These are phyloP conservation scores for Kuraishia molischiana DNA, from an alignment of 805 yeast genomes.

Conservation along the genomic window DNA sequence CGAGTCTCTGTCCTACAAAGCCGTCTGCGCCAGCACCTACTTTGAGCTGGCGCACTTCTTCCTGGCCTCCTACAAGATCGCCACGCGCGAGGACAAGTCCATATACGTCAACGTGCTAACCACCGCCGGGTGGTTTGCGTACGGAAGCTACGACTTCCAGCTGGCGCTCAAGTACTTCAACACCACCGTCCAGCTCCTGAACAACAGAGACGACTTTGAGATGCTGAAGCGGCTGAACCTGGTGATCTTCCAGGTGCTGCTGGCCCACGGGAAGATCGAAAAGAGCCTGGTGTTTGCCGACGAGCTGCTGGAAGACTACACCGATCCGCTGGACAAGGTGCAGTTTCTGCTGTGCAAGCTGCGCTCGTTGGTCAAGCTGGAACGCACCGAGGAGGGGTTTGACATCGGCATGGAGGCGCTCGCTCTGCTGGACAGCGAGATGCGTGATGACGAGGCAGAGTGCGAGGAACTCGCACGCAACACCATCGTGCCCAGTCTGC, in stretches of 20 bases:
- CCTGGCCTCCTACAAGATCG: conserved; percentile 22
- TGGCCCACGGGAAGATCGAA: conserved; percentile 19
- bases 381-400: conserved; percentile 21
- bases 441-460: conserved; percentile 18
- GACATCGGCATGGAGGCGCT: conserved; percentile 25
- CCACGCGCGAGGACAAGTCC: conserved; percentile 24
- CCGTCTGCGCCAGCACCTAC: conserved; percentile 10
- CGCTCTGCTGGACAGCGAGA: conserved; percentile 23
- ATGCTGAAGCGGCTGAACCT: conserved; percentile 16
- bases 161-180: conserved; percentile 30
- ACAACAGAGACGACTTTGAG: conserved; percentile 9
- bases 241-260: conserved; percentile 23
- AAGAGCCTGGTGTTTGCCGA: conserved; percentile 26
- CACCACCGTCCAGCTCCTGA: conserved; percentile 21
- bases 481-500: conserved; percentile 20
- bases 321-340: conserved; percentile 22
- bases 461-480: conserved; percentile 11
- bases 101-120: conserved; percentile 28
- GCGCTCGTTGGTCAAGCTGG: conserved; percentile 23
- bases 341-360: conserved; percentile 26
- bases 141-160: conserved; percentile 30
- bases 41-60: conserved; percentile 31
- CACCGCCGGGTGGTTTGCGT: conserved; percentile 34
- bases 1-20: conserved; percentile 11
- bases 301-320: conserved; percentile 18